These are phyloP conservation scores for Amanita pseudoporphyria DNA, from an alignment of 768 basidiomycete species.

Conservation along the genomic window DNA sequence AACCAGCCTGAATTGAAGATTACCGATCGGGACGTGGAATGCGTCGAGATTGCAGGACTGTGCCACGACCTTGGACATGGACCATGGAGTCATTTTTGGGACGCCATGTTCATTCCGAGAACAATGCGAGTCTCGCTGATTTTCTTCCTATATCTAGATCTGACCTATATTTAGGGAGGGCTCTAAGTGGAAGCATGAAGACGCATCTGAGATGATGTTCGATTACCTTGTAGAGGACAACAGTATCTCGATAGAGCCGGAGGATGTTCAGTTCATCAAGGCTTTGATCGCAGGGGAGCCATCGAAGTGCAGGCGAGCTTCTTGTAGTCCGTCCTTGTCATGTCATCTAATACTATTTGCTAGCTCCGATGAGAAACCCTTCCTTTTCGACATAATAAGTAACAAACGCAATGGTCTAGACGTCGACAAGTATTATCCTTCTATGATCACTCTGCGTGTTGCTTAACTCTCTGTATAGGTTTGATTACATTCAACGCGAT, in stretches of 20 bases:
- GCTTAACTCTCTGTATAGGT: conserved; percentile 28
- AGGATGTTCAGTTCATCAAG: conserved; percentile 57
- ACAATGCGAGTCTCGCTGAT: conserved; percentile 40
- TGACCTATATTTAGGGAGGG: conserved; percentile 26
- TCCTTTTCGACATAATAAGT: conserved; percentile 79
- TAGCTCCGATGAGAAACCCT: conserved; percentile 47
- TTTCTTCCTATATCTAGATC: neutral
- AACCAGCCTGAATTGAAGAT: conserved; percentile 57
- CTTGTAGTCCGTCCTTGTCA: neutral
- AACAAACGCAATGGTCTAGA: conserved; percentile 78
- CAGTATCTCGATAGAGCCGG: conserved; percentile 32
- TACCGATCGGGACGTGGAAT: conserved; percentile 61
- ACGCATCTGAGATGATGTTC: conserved; percentile 79
- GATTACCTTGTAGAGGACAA: conserved; percentile 55
- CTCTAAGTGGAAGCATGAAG: conserved; percentile 62
- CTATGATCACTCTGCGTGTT: neutral
- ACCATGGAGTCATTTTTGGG: conserved; percentile 84
- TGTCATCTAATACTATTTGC: neutral
- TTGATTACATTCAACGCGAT: conserved; percentile 78
- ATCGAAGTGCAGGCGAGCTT: conserved; percentile 34
- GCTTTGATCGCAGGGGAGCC: conserved; percentile 67
- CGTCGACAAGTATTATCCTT: conserved; percentile 64
- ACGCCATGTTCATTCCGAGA: conserved; percentile 57
- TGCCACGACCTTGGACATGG: conserved; percentile 86
- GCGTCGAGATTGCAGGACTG: conserved; percentile 71